phyloP scores from a whole-genome alignment of 1,284 basidiomycete genomes.

The Irpex rosettiformis region DNA sequence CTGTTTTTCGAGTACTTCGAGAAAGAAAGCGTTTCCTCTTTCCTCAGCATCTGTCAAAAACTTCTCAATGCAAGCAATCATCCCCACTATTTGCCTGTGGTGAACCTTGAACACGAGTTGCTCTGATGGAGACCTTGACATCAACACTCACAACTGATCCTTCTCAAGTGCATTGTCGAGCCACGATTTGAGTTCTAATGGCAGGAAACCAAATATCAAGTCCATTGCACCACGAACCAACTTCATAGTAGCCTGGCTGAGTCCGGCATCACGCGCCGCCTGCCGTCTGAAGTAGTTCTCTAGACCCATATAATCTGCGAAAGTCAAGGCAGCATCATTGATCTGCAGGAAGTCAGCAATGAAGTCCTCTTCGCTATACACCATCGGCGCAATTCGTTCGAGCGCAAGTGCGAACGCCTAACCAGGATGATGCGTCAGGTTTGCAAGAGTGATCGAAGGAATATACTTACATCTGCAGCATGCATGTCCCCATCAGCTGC shows the following conservation, averaged over 20 bases:
- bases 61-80: slow-evolving; percentile 80
- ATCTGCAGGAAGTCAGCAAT: slow-evolving; percentile 92
- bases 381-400: slow-evolving; percentile 72
- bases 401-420: slow-evolving; percentile 78
- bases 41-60: slow-evolving; percentile 78
- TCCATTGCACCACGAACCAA: slow-evolving; percentile 88
- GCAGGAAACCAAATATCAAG: slow-evolving; percentile 91
- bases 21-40: slow-evolving; percentile 72
- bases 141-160: slow-evolving; percentile 69
- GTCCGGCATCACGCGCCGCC: slow-evolving; percentile 69
- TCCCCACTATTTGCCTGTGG: slow-evolving; percentile 79
- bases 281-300: slow-evolving; percentile 94
- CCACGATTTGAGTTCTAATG: slow-evolving; percentile 82
- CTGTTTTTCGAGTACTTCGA: slow-evolving; percentile 77
- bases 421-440: slow-evolving; percentile 5
- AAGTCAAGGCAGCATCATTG: slow-evolving; percentile 84
- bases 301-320: slow-evolving; percentile 93
- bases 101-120: background rate
- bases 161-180: slow-evolving; percentile 74
- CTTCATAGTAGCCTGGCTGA: slow-evolving; percentile 71
- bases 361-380: slow-evolving; percentile 86
- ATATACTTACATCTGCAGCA: slow-evolving; percentile 58
- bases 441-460: background rate
- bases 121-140: background rate
- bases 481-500: slow-evolving; percentile 53